Conservation (phyloP, 2,329 filamentous ascomycete genomes). For the Plenodomus tracheiphilus region DNA sequence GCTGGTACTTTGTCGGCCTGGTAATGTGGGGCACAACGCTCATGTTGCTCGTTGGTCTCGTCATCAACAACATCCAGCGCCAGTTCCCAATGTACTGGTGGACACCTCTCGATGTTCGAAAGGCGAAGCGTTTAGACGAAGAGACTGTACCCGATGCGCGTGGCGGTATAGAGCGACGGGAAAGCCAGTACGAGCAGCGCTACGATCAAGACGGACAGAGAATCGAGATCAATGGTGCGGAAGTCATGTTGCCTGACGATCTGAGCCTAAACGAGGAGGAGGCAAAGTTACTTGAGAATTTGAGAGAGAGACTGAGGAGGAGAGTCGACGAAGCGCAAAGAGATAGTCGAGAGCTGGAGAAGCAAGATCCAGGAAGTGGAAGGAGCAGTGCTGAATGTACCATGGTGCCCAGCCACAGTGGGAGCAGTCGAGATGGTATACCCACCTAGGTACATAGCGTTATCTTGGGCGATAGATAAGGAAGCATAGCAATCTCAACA, state of each 20-base stretch:
- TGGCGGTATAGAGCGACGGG: conserved; percentile 23
- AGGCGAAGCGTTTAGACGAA: conserved; percentile 23
- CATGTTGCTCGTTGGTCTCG: conserved; percentile 48
- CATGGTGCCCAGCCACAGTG: conserved; percentile 18
- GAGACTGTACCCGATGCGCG: conserved; percentile 26
- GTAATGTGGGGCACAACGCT: conserved; percentile 48
- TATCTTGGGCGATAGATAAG: conserved; percentile 10
- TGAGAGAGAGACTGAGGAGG: conserved; percentile 38
- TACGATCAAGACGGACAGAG: conserved; percentile 17
- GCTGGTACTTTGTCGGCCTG: conserved; percentile 51
- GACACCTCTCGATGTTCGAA: conserved; percentile 47
- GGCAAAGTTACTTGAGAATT: conserved; percentile 36
- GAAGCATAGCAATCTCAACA: conserved; percentile 2
- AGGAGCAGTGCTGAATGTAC: conserved; percentile 28
- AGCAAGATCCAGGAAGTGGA: conserved; percentile 15
- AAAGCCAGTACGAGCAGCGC: conserved; percentile 16
- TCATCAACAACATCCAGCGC: conserved; percentile 53
- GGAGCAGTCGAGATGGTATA: conserved; percentile 11
- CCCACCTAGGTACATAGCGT: conserved; percentile 10
- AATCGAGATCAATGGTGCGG: conserved; percentile 37
- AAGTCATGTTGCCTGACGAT: conserved; percentile 41
- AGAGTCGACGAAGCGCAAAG: conserved; percentile 13
- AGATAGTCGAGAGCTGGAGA: conserved; percentile 1
- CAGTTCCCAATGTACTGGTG: conserved; percentile 56
- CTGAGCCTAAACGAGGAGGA: conserved; percentile 43